A percentile compares a stretch with the other conserved stretches of the same genome.
These are phyloP conservation scores for Oemleria cerasiformis DNA, from an alignment of 306 rosid genomes.

Conservation along the genomic window DNA sequence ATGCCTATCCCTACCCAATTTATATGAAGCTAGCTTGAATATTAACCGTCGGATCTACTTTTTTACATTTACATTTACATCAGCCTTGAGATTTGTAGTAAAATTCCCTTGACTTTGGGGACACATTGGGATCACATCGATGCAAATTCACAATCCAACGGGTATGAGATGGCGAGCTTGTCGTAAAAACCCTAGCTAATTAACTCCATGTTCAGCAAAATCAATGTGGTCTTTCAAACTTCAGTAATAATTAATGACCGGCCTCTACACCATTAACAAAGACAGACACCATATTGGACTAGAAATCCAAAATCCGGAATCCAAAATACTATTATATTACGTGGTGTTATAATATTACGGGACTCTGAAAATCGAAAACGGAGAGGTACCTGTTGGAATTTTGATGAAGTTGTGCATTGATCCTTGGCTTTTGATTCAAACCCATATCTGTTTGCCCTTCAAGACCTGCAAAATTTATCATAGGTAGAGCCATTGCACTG, in stretches of 20 bases:
- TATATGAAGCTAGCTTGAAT: not conserved
- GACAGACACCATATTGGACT: constrained; percentile 24
- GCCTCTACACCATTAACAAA: constrained; percentile 26
- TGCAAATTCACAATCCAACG: constrained; percentile 27
- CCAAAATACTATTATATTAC: not conserved
- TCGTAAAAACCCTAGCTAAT: constrained; percentile 32
- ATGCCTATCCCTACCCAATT: not conserved
- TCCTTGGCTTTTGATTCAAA: constrained; percentile 37
- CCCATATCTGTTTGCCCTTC: constrained; percentile 43
- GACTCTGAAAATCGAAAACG: not conserved
- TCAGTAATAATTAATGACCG: constrained; percentile 16
- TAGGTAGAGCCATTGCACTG: constrained; percentile 33
- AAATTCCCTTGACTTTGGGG: constrained; percentile 29
- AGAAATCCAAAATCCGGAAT: not conserved
- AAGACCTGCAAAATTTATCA: constrained; percentile 47
- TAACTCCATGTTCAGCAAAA: constrained; percentile 30
- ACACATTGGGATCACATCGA: constrained; percentile 31
- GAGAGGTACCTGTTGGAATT: not conserved
- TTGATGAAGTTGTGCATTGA: constrained; percentile 19
- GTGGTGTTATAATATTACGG: too few relatives aligned
- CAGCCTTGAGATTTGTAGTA: constrained; percentile 36
- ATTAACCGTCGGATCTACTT: not conserved
- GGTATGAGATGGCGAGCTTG: constrained; percentile 21
- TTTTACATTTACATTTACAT: too few relatives aligned
- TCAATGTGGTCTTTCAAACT: constrained; percentile 32